These are phyloP conservation scores for Aspergillus taichungensis DNA, from an alignment of 495 filamentous ascomycete species.

Conservation along the genomic window DNA sequence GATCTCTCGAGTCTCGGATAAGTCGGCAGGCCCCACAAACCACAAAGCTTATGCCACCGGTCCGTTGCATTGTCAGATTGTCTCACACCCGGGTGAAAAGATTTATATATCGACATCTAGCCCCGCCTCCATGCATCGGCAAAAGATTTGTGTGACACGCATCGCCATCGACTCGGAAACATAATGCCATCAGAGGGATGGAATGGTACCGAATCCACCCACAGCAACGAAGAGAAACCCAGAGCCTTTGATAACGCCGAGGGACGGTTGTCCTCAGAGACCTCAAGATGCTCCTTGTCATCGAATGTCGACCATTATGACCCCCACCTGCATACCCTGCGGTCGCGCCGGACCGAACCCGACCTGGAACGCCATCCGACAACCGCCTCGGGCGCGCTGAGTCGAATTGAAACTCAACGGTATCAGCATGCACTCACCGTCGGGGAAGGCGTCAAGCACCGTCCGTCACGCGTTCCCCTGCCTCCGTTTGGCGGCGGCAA, in stretches of 20 bases:
- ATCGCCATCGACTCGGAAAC: neutral
- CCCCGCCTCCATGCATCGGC: no score
- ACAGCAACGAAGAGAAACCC: constrained; percentile 10
- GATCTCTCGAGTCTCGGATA: no score
- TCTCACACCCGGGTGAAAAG: no score
- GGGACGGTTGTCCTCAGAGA: constrained; percentile 15
- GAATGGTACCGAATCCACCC: neutral
- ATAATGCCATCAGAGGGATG: constrained; percentile 10
- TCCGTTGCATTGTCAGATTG: no score
- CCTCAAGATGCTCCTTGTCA: constrained; percentile 13
- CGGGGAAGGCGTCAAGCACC: constrained; percentile 25
- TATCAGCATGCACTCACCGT: constrained; percentile 30
- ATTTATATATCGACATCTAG: no score
- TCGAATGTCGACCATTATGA: constrained; percentile 25
- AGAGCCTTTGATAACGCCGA: constrained; percentile 4
- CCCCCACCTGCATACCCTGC: constrained; percentile 19
- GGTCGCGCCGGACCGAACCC: constrained; percentile 46
- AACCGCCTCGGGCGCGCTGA: constrained; percentile 47
- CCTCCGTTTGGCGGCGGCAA: constrained; percentile 58
- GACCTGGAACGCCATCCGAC: constrained; percentile 58
- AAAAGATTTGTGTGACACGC: no score
- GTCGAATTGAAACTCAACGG: constrained; percentile 53
- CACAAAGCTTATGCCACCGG: no score
- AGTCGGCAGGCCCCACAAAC: no score
- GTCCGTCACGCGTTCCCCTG: constrained; percentile 37